These are phyloP conservation scores for Leavenworthia alabamica DNA, from an alignment of 345 rosid species.

Conservation along the genomic window DNA sequence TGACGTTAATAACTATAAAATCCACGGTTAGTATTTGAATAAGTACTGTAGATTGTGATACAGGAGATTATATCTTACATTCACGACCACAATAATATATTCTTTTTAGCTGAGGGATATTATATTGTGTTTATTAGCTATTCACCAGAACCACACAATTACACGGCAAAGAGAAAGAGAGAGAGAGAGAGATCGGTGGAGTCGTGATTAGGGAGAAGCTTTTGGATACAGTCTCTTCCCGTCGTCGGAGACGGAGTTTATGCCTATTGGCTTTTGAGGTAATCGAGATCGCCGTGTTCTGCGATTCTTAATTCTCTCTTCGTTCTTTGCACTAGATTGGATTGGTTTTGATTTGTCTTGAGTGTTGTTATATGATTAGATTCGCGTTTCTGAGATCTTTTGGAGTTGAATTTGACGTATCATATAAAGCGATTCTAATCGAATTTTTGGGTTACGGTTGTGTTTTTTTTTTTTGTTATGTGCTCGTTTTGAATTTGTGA, in stretches of 20 bases:
- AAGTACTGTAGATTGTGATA: background rate
- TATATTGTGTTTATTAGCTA: conserved; percentile 10
- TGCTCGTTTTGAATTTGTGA: background rate
- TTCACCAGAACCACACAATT: conserved; percentile 19
- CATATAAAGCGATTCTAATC: background rate
- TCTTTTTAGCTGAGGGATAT: background rate
- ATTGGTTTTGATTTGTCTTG: conserved; percentile 14
- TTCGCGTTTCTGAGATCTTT: conserved; percentile 3
- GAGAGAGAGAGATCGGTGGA: conserved; percentile 29
- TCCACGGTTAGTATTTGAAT: background rate
- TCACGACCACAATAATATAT: no score
- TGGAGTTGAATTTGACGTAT: background rate
- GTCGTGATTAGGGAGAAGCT: conserved; percentile 34
- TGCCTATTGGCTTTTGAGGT: conserved; percentile 74
- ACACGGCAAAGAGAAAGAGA: conserved; percentile 18
- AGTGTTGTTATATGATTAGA: background rate
- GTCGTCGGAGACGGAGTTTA: conserved; percentile 75
- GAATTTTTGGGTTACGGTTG: background rate
- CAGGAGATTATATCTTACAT: background rate
- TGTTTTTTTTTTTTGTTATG: background rate
- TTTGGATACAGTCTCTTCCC: conserved; percentile 62
- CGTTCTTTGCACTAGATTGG: background rate
- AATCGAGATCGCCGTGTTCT: background rate
- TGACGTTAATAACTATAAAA: background rate
- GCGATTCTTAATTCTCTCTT: background rate